Evolutionary conservation across 257 asterid genomes (phyloP).

Genomic region (Lavandula angustifolia): DNA sequence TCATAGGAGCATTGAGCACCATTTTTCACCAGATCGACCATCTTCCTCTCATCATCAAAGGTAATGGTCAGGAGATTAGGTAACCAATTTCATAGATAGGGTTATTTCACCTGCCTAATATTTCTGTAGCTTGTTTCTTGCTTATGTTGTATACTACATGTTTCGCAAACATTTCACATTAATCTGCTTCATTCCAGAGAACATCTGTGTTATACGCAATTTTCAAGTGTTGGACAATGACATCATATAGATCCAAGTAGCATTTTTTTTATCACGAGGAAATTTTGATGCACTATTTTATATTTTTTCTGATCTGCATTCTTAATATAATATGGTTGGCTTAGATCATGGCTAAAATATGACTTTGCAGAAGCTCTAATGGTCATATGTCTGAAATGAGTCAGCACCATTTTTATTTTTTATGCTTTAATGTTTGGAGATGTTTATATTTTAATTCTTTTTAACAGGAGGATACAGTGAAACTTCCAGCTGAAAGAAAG

Average conservation of each 20-base stretch:
- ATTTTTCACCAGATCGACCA: slow-evolving; percentile 79
- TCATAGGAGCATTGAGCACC: slow-evolving; percentile 54
- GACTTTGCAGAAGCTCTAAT: slow-evolving; percentile 4
- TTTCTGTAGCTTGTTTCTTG: slow-evolving; percentile 10
- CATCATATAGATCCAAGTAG: slow-evolving; percentile 1
- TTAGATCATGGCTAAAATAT: background rate
- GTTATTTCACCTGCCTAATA: slow-evolving; percentile 15
- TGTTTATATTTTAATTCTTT: slow-evolving; percentile 23
- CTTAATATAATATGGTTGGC: background rate
- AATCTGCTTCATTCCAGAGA: slow-evolving; percentile 8
- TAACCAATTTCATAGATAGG: background rate
- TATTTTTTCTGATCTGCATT: background rate
- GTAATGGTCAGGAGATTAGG: slow-evolving; percentile 41
- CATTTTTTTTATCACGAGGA: background rate
- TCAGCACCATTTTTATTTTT: slow-evolving; percentile 8
- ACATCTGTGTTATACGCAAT: background rate
- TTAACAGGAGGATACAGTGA: slow-evolving; percentile 60
- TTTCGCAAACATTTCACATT: background rate
- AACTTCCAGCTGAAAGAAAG: slow-evolving; percentile 29
- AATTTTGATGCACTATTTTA: no score
- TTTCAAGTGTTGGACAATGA: background rate
- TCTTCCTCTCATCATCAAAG: slow-evolving; percentile 77
- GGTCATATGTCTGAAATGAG: background rate
- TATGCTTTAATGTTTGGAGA: slow-evolving; percentile 10
- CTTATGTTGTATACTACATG: background rate